A percentile compares a stretch with the other conserved stretches of the same genome.
Evolutionary conservation across 2,329 filamentous ascomycete genomes (phyloP).

Genomic region (Calcarisporium arbuscula): DNA sequence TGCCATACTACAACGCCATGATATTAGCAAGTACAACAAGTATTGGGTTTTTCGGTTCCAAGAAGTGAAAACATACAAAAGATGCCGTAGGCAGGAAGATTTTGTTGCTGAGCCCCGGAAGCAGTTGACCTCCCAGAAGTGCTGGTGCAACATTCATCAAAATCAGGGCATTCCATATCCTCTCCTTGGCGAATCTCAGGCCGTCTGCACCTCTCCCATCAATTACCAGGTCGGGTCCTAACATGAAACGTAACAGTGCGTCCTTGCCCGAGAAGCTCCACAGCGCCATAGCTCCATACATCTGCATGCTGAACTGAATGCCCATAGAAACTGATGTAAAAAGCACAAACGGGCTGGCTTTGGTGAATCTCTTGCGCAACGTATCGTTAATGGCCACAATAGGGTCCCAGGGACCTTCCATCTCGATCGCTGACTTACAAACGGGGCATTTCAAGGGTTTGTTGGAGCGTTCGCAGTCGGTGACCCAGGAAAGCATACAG

Average conservation of each 20-base stretch:
- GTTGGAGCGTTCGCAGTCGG: slow-evolving; percentile 67
- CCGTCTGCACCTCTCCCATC: slow-evolving; percentile 17
- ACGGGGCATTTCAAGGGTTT: slow-evolving; percentile 77
- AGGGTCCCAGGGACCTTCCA: slow-evolving; percentile 68
- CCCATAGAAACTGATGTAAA: slow-evolving; percentile 49
- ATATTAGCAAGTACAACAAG: slow-evolving; percentile 4
- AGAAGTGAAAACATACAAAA: slow-evolving; percentile 25
- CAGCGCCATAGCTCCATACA: slow-evolving; percentile 47
- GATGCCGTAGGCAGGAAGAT: slow-evolving; percentile 35
- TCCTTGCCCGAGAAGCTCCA: slow-evolving; percentile 46
- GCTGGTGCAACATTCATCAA: slow-evolving; percentile 41
- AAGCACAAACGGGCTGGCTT: slow-evolving; percentile 56
- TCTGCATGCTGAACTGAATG: slow-evolving; percentile 43
- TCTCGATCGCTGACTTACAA: slow-evolving; percentile 74
- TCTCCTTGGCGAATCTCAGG: slow-evolving; percentile 20
- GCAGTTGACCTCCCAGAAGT: slow-evolving; percentile 36
- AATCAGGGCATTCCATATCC: slow-evolving; percentile 26
- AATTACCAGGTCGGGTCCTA: slow-evolving; percentile 24
- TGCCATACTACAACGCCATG: slow-evolving; percentile 34
- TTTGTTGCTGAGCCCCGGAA: slow-evolving; percentile 36
- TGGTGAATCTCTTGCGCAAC: slow-evolving; percentile 48
- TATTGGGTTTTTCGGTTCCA: not conserved
- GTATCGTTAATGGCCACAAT: slow-evolving; percentile 61
- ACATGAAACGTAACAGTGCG: slow-evolving; percentile 34
- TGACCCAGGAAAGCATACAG: slow-evolving; percentile 86